These are phyloP conservation scores for Medicago arabica DNA, from an alignment of 306 rosid species.

Conservation along the genomic window DNA sequence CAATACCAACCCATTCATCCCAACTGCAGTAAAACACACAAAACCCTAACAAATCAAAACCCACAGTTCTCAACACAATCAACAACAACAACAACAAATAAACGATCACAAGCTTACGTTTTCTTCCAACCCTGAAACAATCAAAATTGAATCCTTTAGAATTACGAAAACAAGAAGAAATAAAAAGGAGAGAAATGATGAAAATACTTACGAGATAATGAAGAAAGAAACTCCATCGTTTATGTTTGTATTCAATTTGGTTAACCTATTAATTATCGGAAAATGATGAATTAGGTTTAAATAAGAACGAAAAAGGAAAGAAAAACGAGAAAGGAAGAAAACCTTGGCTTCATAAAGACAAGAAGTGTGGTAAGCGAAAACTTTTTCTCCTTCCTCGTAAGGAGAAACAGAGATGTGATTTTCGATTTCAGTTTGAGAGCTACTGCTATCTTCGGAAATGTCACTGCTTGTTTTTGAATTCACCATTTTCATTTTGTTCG, in stretches of 20 bases:
- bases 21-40: slow-evolving; percentile 56
- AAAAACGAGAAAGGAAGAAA: neutral
- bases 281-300: slow-evolving; percentile 6
- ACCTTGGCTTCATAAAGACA: slow-evolving; percentile 78
- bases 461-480: slow-evolving; percentile 49
- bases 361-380: slow-evolving; percentile 56
- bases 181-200: neutral
- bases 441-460: slow-evolving; percentile 39
- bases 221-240: slow-evolving; percentile 59
- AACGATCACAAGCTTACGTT: slow-evolving; percentile 50
- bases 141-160: neutral
- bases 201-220: slow-evolving; percentile 71
- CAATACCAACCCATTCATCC: slow-evolving; percentile 88
- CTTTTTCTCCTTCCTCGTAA: slow-evolving; percentile 61
- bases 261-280: slow-evolving; percentile 48
- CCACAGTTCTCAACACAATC: neutral
- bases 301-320: slow-evolving; percentile 27
- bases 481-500: slow-evolving; percentile 63
- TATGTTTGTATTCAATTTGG: slow-evolving; percentile 42
- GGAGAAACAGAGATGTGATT: slow-evolving; percentile 46
- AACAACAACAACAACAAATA: slow-evolving; percentile 23
- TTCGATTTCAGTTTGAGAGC: slow-evolving; percentile 49
- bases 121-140: slow-evolving; percentile 89
- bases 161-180: neutral
- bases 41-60: slow-evolving; percentile 23